These are phyloP conservation scores for Parathielavia appendiculata DNA, from an alignment of 495 filamentous ascomycete genomes.

Conservation along the genomic window DNA sequence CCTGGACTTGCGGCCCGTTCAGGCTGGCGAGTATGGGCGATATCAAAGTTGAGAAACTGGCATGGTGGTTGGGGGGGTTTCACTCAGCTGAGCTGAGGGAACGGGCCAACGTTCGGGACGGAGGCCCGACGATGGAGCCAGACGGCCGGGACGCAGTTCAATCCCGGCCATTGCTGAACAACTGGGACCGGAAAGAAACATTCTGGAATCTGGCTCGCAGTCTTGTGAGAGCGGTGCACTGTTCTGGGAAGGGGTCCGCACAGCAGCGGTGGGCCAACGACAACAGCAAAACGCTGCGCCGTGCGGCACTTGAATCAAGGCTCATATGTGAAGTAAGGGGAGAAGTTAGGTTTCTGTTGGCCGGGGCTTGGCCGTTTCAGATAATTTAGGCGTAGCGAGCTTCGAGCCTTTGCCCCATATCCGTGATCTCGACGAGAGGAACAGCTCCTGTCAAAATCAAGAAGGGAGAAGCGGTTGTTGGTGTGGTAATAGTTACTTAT, in stretches of 20 bases:
- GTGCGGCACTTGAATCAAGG: conserved; percentile 8
- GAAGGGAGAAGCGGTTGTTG: too few relatives aligned
- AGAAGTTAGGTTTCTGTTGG: conserved; percentile 10
- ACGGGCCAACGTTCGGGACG: conserved; percentile 6
- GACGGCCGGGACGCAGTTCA: neutral
- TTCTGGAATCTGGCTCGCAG: neutral
- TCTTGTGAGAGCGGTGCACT: neutral
- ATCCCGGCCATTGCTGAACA: neutral
- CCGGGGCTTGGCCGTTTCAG: conserved; percentile 12
- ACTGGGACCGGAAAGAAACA: neutral
- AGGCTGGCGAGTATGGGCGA: neutral
- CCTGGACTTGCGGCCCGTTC: conserved; percentile 6
- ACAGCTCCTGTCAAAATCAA: neutral
- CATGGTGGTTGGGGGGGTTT: neutral
- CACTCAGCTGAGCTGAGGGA: neutral
- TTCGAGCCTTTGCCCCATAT: neutral
- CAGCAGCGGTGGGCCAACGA: conserved; percentile 4
- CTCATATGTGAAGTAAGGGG: neutral
- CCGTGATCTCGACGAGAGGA: neutral
- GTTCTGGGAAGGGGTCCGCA: neutral
- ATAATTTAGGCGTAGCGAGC: conserved; percentile 10
- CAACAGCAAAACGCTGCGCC: conserved; percentile 1
- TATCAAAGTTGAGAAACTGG: neutral
- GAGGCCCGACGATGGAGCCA: neutral
- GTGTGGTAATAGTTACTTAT: too few relatives aligned